Base-by-base conservation (phyloP, 805 yeast species). In the Middelhovenomyces tepae region DNA sequence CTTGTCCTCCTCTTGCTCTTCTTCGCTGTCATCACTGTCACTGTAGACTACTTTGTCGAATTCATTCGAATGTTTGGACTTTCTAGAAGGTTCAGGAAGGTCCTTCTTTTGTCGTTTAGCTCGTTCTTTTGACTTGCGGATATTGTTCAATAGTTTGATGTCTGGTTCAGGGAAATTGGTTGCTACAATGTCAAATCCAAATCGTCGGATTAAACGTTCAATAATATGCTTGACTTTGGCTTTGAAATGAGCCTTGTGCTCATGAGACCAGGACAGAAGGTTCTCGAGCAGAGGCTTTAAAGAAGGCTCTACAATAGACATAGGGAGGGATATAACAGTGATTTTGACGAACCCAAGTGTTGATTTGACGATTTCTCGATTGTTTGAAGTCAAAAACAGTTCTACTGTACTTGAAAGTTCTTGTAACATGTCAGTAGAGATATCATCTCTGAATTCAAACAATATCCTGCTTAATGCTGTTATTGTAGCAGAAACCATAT, bases 401-500 rank as follows among this genome's bases (percentile, higher is more conserved):
- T 86, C 94, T 33, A 91, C 81, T 2, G 95, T 86, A 7, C 86
- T 76, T 16, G 84, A 73, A 27, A 91, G 64, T 51, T 91, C 97
- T 42, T 72, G 53, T 27, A 85, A 60, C 32, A 77, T 64, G 9
- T 73, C 78, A 16, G 62, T 47, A 8, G 75, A 71, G 40, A 91
- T 65, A 22, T 65, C 62, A 34, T 72, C 72, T 47, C 78, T 78
- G 61, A 83, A 93, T 59, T 91, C 96, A 57, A 76, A 89, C 24
- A 91, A 67, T 28, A 89, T 62, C 51, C 95, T 78, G 28, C 94
- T 78, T 35, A 89, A 64, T 0, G 95, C 93, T 5, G 95, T 86
- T 47, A 91, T 76, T 2, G 89, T 76, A n/a, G 97, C 96, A 50
- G 95, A 83, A 20, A 91, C 82, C 95, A 89, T 89, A 61, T 89